Base-by-base conservation (phyloP, 2,329 filamentous ascomycete genomes). In the Colletotrichum sp. region DNA sequence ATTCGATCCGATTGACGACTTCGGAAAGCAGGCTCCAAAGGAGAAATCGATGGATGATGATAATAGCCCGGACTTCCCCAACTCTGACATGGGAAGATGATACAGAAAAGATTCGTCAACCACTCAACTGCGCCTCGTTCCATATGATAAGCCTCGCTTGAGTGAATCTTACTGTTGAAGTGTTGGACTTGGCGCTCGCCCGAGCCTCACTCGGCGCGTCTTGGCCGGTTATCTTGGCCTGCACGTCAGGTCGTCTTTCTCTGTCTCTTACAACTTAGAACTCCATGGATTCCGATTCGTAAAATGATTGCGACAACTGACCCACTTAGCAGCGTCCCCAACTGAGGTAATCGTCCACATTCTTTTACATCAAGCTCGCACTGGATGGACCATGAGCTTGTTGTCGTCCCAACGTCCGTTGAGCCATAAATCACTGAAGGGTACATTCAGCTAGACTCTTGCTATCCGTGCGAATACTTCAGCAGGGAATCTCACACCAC, bases 361-460 rank as follows among this genome's bases (percentile, higher is more conserved):
- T 12, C 9, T 10, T 43, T 43, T 43, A 18, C 38, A 48, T n/a
- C 38, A 6, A 18, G 43, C n/a, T 52, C 43, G 5, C n/a, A 3
- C 43, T 52, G 4, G 2, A 21, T 21, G n/a, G 9, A 21, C 7
- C 18, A 21, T 48, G 4, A 12, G 4, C 43, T 21, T 48, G n/a
- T 12, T 48, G 5, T 48, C 9, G 43, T 21, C 5, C 1, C 43
- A 48, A 21, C 10, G 10, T 21, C 43, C 9, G 43, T 21, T n/a
- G n/a, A 48, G 10, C 43, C n/a, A 0, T 21, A 1, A 48, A 6
- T 48, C 3, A n/a, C 0, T n/a, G 0, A 18, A 43, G 9, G 9
- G 9, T 18, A 6, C 18, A 7, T 21, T 48, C 1, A 2, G 18
- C 1, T n/a, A 48, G 38, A 4, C 1, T 4, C 14, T 36, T 36